Evolutionary conservation across 495 filamentous ascomycete genomes (phyloP).

Genomic region (Evansstolkia leycettana): DNA sequence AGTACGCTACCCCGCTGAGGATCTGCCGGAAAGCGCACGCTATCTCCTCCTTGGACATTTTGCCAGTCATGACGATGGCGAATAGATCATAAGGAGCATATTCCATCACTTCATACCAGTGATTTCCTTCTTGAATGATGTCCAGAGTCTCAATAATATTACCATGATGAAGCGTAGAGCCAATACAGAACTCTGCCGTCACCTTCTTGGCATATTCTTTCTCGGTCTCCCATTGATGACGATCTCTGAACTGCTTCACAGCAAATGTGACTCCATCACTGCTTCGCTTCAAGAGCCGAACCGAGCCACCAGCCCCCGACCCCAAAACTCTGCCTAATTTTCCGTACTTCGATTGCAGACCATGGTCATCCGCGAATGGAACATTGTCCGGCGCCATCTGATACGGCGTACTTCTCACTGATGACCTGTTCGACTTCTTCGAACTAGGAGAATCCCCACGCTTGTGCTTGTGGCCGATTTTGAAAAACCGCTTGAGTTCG

Average conservation of each 20-base stretch:
- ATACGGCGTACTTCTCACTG: conserved; percentile 44
- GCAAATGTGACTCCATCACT: conserved; percentile 89
- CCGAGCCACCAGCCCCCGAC: conserved; percentile 89
- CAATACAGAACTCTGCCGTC: conserved; percentile 98
- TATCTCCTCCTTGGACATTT: conserved; percentile 88
- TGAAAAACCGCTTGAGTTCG: conserved; percentile 89
- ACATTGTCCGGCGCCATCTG: conserved; percentile 49
- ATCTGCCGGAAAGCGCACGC: conserved; percentile 90
- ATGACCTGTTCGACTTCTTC: conserved; percentile 32
- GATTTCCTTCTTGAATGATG: conserved; percentile 86
- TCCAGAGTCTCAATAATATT: conserved; percentile 98
- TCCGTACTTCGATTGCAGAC: conserved; percentile 81
- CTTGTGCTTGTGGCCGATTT: conserved; percentile 56
- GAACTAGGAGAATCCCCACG: conserved; percentile 46
- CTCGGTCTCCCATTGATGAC: conserved; percentile 86
- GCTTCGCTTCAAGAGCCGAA: conserved; percentile 83
- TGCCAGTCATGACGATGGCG: conserved; percentile 98
- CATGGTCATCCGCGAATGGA: conserved; percentile 91
- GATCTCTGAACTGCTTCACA: conserved; percentile 90
- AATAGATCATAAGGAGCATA: conserved; percentile 97
- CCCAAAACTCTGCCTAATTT: conserved; percentile 90
- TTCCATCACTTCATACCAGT: conserved; percentile 99
- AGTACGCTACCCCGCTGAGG: conserved; percentile 88
- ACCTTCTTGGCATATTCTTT: conserved; percentile 97
- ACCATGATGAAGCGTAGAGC: conserved; percentile 91